Evolutionary conservation across 495 filamentous ascomycete species (phyloP).

Genomic region (Penicillium fimorum): DNA sequence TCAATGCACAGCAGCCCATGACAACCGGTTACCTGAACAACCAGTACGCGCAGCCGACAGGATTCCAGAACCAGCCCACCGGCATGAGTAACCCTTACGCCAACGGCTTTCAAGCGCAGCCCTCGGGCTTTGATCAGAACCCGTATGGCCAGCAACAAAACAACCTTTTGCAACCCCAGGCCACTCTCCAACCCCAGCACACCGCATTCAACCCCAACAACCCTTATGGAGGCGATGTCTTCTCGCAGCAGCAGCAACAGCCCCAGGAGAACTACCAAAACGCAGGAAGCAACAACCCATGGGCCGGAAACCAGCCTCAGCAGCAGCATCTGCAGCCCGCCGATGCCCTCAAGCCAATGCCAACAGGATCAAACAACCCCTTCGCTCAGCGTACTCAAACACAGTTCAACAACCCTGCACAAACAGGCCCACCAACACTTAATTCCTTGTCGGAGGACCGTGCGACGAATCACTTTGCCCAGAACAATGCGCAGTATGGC

Average conservation of each 20-base stretch:
- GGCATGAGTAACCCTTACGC: slow-evolving; percentile 66
- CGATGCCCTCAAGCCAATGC: slow-evolving; percentile 49
- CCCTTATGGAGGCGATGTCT: slow-evolving; percentile 59
- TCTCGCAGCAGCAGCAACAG: slow-evolving; percentile 52
- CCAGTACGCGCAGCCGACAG: slow-evolving; percentile 73
- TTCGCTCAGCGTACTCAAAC: slow-evolving; percentile 68
- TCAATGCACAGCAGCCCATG: slow-evolving; percentile 70
- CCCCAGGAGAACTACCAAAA: slow-evolving; percentile 59
- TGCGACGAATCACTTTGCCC: slow-evolving; percentile 54
- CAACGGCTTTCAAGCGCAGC: slow-evolving; percentile 62
- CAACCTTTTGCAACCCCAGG: slow-evolving; percentile 52
- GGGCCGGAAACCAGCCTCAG: slow-evolving; percentile 45
- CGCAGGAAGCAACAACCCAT: slow-evolving; percentile 84
- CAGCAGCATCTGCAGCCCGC: slow-evolving; percentile 27
- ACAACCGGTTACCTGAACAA: slow-evolving; percentile 83
- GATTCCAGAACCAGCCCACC: slow-evolving; percentile 61
- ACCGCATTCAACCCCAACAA: slow-evolving; percentile 69
- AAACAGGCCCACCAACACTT: slow-evolving; percentile 60
- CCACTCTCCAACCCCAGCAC: slow-evolving; percentile 64
- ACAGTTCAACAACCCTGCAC: slow-evolving; percentile 60
- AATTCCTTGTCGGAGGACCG: slow-evolving; percentile 70
- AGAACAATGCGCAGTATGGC: slow-evolving; percentile 48
- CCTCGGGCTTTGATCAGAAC: slow-evolving; percentile 60
- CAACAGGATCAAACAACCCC: slow-evolving; percentile 95
- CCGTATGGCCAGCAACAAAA: slow-evolving; percentile 50